Percentiles rank a stretch among this genome's conserved stretches.
These are phyloP conservation scores for Circinella minor DNA, from an alignment of 371 early-diverging fungal species.

Conservation along the genomic window DNA sequence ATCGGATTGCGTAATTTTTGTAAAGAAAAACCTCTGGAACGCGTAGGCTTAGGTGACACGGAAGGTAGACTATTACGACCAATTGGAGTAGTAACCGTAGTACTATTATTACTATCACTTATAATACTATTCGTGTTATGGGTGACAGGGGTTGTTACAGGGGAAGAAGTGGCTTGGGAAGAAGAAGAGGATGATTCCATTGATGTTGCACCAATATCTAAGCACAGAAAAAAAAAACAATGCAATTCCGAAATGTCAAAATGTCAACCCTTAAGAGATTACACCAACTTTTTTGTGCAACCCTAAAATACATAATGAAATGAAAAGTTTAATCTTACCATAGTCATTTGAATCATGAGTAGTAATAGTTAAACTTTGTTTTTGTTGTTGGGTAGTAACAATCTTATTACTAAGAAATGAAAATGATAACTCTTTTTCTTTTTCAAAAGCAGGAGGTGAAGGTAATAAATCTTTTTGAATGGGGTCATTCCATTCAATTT, in stretches of 20 bases:
- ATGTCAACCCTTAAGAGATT: no score
- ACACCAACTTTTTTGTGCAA: no score
- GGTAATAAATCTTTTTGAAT: neutral
- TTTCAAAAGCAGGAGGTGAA: neutral
- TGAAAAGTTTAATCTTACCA: no score
- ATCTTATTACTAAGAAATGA: no score
- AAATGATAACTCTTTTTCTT: neutral
- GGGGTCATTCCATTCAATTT: neutral
- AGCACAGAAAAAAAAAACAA: no score
- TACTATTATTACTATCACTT: no score
- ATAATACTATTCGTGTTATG: neutral
- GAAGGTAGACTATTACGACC: neutral
- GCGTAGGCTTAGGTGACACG: neutral
- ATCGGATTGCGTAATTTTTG: slow-evolving; percentile 1
- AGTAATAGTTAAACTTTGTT: neutral
- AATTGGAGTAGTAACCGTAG: neutral
- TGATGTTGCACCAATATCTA: neutral
- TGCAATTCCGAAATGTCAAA: no score
- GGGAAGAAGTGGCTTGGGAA: neutral
- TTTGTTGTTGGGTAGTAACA: no score
- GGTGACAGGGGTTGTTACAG: neutral
- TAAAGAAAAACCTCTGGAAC: neutral
- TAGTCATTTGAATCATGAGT: neutral
- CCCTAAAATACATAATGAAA: no score
- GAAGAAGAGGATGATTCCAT: neutral